Percentiles rank a stretch among this genome's conserved stretches.
phyloP scores from a whole-genome alignment of 306 rosid genomes.

The Canavalia gladiata region DNA sequence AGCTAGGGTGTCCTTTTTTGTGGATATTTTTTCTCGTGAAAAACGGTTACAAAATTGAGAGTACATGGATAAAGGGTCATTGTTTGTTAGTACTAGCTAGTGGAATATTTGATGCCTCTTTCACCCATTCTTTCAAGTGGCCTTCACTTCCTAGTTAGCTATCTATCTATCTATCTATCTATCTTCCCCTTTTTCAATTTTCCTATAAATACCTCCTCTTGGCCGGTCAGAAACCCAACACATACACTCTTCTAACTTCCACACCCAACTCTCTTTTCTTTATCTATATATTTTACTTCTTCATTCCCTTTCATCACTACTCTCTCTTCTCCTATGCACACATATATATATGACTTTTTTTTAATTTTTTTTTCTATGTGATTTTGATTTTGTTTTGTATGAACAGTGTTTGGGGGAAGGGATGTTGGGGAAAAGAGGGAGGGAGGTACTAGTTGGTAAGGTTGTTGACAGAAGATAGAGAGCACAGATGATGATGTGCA shows the following conservation, averaged over 20 bases:
- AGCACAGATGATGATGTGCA: conserved; percentile 80
- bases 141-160: too few species aligned
- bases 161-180: neutral
- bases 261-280: neutral
- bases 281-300: conserved; percentile 23
- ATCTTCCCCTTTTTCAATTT: conserved; percentile 1
- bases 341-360: neutral
- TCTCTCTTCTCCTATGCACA: conserved; percentile 4
- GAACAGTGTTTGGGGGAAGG: neutral
- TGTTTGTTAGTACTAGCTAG: conserved; percentile 37
- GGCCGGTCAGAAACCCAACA: conserved; percentile 47
- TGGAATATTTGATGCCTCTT: conserved; percentile 49
- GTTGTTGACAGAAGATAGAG: conserved; percentile 99
- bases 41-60: conserved; percentile 61
- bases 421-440: conserved; percentile 17
- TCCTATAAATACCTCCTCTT: conserved; percentile 71
- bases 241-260: conserved; percentile 20
- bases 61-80: conserved; percentile 49
- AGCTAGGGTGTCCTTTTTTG: conserved; percentile 52
- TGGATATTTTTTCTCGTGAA: conserved; percentile 64
- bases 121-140: conserved; percentile 46
- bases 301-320: neutral
- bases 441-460: conserved; percentile 43
- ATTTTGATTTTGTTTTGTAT: neutral
- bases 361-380: neutral